phyloP scores from a whole-genome alignment of 495 filamentous ascomycete genomes.

The Aspergillus asperescens region DNA sequence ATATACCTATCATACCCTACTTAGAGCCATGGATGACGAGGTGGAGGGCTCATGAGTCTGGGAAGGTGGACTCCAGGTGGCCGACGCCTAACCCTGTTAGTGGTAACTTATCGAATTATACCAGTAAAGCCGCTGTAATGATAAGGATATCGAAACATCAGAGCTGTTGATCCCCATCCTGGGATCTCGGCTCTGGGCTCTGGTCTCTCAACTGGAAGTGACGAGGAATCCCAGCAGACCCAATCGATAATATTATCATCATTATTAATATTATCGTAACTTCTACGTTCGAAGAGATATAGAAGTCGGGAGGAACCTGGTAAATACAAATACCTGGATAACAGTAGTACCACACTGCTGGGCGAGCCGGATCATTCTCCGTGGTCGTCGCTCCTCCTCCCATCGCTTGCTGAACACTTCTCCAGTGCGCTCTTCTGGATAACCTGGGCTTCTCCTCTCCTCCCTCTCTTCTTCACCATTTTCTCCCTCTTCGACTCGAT shows the following conservation, averaged over 20 bases:
- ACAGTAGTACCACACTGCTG: too few relatives aligned
- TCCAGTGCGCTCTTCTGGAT: conserved; percentile 4
- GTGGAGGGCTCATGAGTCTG: conserved; percentile 7
- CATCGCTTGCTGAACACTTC: neutral
- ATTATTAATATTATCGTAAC: neutral
- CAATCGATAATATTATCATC: neutral
- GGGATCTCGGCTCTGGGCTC: too few relatives aligned
- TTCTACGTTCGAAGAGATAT: neutral
- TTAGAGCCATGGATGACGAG: conserved; percentile 10
- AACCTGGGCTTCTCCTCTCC: conserved; percentile 17
- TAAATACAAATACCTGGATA: too few relatives aligned
- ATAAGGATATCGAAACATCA: neutral
- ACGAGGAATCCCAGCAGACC: neutral
- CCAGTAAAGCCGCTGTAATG: neutral
- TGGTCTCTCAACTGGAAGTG: too few relatives aligned
- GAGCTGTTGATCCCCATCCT: conserved; percentile 2
- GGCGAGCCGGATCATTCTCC: neutral
- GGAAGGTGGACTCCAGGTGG: neutral
- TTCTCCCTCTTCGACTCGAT: conserved; percentile 7
- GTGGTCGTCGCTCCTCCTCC: neutral
- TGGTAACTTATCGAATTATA: neutral
- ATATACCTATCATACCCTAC: neutral
- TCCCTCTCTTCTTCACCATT: conserved; percentile 12
- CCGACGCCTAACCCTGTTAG: conserved; percentile 9
- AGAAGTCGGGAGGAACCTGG: too few relatives aligned